Evolutionary conservation across 371 early-diverging fungal genomes (phyloP), one percentile per base, ranked within the genome.

Genomic region (Amoeboaphelidium occidentale): DNA sequence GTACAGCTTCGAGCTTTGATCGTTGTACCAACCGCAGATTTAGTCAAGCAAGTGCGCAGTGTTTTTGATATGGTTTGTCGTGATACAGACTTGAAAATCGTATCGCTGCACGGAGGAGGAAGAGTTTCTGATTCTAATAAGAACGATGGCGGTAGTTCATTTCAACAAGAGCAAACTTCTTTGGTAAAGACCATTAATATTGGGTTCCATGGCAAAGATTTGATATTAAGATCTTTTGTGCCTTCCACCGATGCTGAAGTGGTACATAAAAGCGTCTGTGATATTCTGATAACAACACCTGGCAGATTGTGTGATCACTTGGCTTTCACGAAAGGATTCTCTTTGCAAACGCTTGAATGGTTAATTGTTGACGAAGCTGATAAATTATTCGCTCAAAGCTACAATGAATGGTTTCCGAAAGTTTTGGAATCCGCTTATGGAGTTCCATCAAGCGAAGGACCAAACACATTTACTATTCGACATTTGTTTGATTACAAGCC

Each of bases 281-380:
- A 94, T 61, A 78, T 98, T 45, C 52, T 98, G 39, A 75, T 98
- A 26, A 75, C 90, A 13, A 94, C 97, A 32, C 97, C 98, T 6
- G 96, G 96, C 26, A 74, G 94, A 49, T 59, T 97, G 51, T 74
- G 85, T 26, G 96, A 94, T 58, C 92, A 90, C 54, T 58, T 90
- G 49, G 63, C 69, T 25, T 65, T 67, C 1, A 92, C 92, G 23
- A 78, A 71, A 3, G 82, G 81, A 54, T 87, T 88, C 55, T 83
- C 81, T n/a, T 63, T 93, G 23, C 77, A 80, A 43, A 88, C 93
- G 59, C 58, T 93, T 46, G 69, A 84, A 48, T 90, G 79, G 57
- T 59, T 90, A 63, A 80, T 81, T 23, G 55, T 73, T 27, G 99
- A 98, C 66, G 97, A 97, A 62, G 97, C 97, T 1, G 99, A 98